Evolutionary conservation across 345 rosid genomes (phyloP).

Genomic region (Eutrema heterophyllum): DNA sequence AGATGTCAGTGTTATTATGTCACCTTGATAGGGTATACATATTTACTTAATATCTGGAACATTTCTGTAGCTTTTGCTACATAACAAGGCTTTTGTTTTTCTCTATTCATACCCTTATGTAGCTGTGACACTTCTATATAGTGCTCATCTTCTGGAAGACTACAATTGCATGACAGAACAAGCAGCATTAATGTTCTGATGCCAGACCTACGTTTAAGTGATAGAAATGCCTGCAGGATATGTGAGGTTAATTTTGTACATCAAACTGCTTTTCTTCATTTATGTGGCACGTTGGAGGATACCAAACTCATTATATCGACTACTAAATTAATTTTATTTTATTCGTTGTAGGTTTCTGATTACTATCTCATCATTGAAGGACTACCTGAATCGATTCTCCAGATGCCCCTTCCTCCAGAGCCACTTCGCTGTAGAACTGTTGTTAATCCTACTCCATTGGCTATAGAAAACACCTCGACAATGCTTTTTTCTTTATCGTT

Average conservation of each 20-base stretch:
- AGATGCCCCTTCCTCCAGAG: slow-evolving; percentile 22
- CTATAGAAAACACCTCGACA: slow-evolving; percentile 35
- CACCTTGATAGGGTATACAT: not conserved
- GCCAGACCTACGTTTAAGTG: slow-evolving; percentile 54
- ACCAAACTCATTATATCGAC: not conserved
- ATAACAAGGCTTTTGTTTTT: not conserved
- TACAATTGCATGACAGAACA: slow-evolving; percentile 70
- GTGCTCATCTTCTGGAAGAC: slow-evolving; percentile 68
- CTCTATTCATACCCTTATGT: not conserved
- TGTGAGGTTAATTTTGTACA: slow-evolving; percentile 49
- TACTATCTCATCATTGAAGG: slow-evolving; percentile 56
- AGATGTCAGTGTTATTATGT: slow-evolving; percentile 1
- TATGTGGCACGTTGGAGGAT: slow-evolving; percentile 14
- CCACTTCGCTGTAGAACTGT: slow-evolving; percentile 48
- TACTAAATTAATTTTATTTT: not conserved
- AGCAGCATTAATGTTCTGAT: slow-evolving; percentile 63
- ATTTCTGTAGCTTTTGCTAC: slow-evolving; percentile 4
- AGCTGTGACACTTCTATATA: slow-evolving; percentile 19
- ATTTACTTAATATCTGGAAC: slow-evolving; percentile 2
- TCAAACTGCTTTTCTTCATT: slow-evolving; percentile 5
- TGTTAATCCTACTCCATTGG: slow-evolving; percentile 32
- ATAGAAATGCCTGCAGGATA: slow-evolving; percentile 43
- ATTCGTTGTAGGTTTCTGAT: slow-evolving; percentile 52
- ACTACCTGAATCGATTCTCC: slow-evolving; percentile 36
- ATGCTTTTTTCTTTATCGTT: slow-evolving; percentile 39